Conservation (phyloP, 2,329 filamentous ascomycete species). For the Clonostachys sp. region DNA sequence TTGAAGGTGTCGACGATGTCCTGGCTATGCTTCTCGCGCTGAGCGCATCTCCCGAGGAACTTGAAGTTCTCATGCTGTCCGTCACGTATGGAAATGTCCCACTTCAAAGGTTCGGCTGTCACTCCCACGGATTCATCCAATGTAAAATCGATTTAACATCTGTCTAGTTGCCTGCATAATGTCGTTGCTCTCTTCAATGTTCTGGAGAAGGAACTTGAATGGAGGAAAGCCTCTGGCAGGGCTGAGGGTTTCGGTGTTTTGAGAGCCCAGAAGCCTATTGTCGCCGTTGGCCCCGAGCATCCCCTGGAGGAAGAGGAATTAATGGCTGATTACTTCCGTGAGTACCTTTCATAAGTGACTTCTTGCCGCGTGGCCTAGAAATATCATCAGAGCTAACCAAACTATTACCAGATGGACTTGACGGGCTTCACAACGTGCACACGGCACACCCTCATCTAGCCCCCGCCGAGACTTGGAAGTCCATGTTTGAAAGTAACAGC, state of each 20-base stretch:
- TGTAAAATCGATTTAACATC: background rate
- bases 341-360: constrained; percentile 19
- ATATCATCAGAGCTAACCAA: background rate
- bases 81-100: constrained; percentile 94
- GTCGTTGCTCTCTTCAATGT: constrained; percentile 88
- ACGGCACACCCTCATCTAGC: constrained; percentile 69
- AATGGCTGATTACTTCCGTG: constrained; percentile 84
- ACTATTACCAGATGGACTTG: constrained; percentile 55
- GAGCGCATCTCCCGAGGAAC: constrained; percentile 73
- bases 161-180: constrained; percentile 73
- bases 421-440: constrained; percentile 76
- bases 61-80: constrained; percentile 81
- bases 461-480: constrained; percentile 69
- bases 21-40: constrained; percentile 85
- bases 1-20: constrained; percentile 81
- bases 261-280: constrained; percentile 68
- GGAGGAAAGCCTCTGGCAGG: constrained; percentile 67
- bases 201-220: constrained; percentile 81
- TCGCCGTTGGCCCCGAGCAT: constrained; percentile 83
- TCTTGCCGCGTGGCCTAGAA: background rate
- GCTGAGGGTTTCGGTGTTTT: constrained; percentile 70
- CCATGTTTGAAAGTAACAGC: constrained; percentile 47
- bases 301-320: constrained; percentile 80
- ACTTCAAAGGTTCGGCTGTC: constrained; percentile 60
- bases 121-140: background rate